These are phyloP conservation scores for Anaeramoeba flamelloides DNA, from an alignment of 78 protist genomes.

Conservation along the genomic window DNA sequence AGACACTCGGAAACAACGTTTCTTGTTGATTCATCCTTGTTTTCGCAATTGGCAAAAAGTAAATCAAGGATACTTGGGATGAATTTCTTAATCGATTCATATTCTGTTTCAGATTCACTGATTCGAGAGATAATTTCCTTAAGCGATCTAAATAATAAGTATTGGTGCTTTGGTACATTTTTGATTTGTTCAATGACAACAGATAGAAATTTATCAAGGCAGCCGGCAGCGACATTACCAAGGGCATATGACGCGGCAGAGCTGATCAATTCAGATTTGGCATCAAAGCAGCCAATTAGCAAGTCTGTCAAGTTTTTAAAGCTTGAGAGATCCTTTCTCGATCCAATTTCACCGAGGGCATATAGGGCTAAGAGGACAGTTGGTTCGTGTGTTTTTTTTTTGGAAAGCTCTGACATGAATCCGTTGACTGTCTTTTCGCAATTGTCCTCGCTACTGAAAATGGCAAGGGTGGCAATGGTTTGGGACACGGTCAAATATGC, in stretches of 20 bases:
- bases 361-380: constrained; percentile 37
- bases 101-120: too few relatives aligned
- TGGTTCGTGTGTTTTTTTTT: neutral
- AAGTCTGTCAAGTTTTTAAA: constrained; percentile 16
- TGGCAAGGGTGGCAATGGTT: constrained; percentile 30
- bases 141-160: constrained; percentile 61
- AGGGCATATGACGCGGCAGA: constrained; percentile 51
- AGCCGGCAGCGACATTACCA: constrained; percentile 18
- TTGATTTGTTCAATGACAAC: too few relatives aligned
- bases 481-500: constrained; percentile 27
- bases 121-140: constrained; percentile 33
- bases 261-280: constrained; percentile 50
- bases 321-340: constrained; percentile 33
- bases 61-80: constrained; percentile 23
- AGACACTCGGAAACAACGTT: constrained; percentile 76
- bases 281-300: constrained; percentile 26
- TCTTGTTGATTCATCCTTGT: constrained; percentile 71
- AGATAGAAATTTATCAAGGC: neutral
- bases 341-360: constrained; percentile 71
- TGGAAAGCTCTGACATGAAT: too few relatives aligned
- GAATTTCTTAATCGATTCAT: constrained; percentile 12
- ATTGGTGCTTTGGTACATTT: constrained; percentile 55
- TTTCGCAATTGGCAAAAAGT: constrained; percentile 37
- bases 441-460: neutral
- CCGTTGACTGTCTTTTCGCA: neutral